Base-by-base conservation (phyloP, 2,329 filamentous ascomycete genomes). In the Hymenotorrendiella dingleyae region DNA sequence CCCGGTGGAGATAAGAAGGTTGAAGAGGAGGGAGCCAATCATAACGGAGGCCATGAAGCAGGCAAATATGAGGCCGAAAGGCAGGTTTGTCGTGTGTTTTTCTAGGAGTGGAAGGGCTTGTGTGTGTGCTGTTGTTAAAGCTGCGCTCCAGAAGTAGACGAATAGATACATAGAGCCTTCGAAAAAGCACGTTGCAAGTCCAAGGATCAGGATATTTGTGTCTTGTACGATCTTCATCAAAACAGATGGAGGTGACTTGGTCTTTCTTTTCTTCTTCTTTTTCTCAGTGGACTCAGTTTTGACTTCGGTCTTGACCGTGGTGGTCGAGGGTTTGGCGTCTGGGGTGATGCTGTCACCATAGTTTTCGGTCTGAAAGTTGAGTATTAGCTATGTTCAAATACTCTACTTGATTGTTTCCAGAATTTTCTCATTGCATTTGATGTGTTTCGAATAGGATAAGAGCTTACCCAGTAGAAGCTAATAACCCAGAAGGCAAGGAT, bases 131-230 rank as follows among this genome's bases (percentile, higher is more conserved):
- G 64, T 62, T 46, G 65, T 71, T n/a, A 81, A 61, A 3, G 74
- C 70, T 1, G 74, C 71, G 1, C 74, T 73, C 71, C 76, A 80
- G 63, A 78, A 79, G 59, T 79, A 80, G 43, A 81, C 73, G 54
- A 80, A 80, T 9, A 81, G 65, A 54, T 80, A 80, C 66, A 80
- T 75, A 21, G 73, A 69, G 16, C 75, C 75, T 60, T 82, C 78
- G 53, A 80, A 79, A 55, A 77, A 69, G 45, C 70, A 76, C 4
- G 73, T 73, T 3, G 70, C 67, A 30, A 79, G 58, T 2, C 66
- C 68, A 4, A 81, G 62, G 2, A 71, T 65, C 14, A 76, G 55
- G 39, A 80, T 69, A 3, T 69, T 66, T 29, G 66, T 68, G 53
- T 75, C 68, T 51, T 57, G 56, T 36, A 61, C 41, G 33, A 58